Base-by-base conservation (phyloP, 371 early-diverging fungal genomes). In the Mucor irregularis region DNA sequence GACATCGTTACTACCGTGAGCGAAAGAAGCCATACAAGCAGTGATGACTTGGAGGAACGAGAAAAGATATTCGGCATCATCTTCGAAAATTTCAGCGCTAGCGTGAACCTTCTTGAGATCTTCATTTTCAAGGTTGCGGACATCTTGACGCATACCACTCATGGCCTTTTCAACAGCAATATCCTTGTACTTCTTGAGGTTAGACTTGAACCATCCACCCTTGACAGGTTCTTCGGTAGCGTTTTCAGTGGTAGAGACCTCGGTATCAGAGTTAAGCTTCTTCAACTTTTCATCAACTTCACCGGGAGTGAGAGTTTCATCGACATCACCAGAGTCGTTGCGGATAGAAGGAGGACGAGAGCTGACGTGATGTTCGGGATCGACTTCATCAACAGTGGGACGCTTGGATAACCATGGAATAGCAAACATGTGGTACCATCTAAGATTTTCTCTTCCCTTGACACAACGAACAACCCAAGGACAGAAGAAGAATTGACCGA, bases 31-130 rank as follows among this genome's bases (percentile, higher is more conserved):
- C n/a, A n/a, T n/a, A n/a, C n/a, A n/a, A n/a, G n/a, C n/a, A n/a
- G n/a, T n/a, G n/a, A n/a, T 64, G 58, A 94, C 82, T 72, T 94
- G 94, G 28, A 94, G 77, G 67, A 89, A 87, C 5, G 88, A 85
- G 80, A 88, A 94, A 52, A 94, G 80, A 48, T 84, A 79, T 66
- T 94, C 95, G 26, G 91, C 90, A 50, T 90, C 80, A 58, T 76
- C 74, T 59, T 93, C 93, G 53, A 86, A 93, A 31, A 80, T 72
- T 30, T 78, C 71, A 17, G 90, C 83, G 25, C 67, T 67, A 31
- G 80, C 80, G 58, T 88, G 89, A 29, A 90, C 68, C 29, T 65
- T 39, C 26, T 74, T 64, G 19, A 85, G 56, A 22, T 69, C 65
- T 9, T 69, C 68, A 49, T 72, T 74, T 9, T 81, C 69, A 4